Evolutionary conservation across 768 basidiomycete species (phyloP), one percentile per base, ranked within the genome.

Genomic region (Auriscalpium microsporum): DNA sequence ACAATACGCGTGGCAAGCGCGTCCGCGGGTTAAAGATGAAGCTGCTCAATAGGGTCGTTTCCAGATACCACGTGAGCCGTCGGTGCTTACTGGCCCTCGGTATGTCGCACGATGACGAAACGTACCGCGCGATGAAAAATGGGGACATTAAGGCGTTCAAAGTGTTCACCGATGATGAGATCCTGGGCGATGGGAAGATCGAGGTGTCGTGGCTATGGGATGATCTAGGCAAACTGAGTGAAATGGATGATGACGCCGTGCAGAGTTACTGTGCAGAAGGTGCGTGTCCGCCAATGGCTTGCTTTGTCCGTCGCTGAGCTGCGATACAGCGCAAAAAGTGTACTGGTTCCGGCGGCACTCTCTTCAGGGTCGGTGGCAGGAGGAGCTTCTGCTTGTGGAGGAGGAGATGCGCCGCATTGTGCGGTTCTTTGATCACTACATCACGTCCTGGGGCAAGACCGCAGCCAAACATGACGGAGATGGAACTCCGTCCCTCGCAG

Each of bases 361-460:
- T 9, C 11, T 45, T 13, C 10, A 9, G 19, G n/a, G 23, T 19
- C 50, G 55, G 13, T 59, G 55, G 58, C 8, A 28, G 28, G 58
- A 59, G 28, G 42, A 59, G 37, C 16, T 34, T 2, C 28, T 33
- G 2, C 58, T 59, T 9, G 8, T 59, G 46, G 9, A 46, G n/a
- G 55, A 56, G 47, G 58, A 59, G 33, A 59, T 59, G 58, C 10
- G 48, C 17, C 45, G 58, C n/a, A 36, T 52, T 8, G 47, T 59
- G 6, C 55, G 55, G 1, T 59, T 49, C 48, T 59, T 56, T 46
- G 17, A 10, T 8, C 38, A 56, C 50, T 56, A 42, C 17, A 4
- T 13, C 40, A 17, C 40, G 17, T 14, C 40, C 2, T 42, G 40
- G 40, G 40, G 17, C 14, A 42, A 42, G 8, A 42, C 13, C 13